Evolutionary conservation across 2,329 filamentous ascomycete species (phyloP).

Genomic region (Coniochaeta sp.): DNA sequence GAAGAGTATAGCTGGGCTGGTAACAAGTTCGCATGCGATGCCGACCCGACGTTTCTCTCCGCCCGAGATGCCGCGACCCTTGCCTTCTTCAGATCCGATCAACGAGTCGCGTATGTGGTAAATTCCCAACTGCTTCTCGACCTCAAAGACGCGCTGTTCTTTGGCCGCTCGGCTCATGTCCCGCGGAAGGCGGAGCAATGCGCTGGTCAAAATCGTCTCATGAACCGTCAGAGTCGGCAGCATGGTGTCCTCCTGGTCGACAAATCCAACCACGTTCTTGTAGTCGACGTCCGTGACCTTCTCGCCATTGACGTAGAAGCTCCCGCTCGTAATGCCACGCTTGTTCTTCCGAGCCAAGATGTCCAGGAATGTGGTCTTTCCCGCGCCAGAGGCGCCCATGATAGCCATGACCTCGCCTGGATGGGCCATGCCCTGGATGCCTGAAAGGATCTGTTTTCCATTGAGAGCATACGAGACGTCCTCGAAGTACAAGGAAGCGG

Average conservation of each 20-base stretch:
- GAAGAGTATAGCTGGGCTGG: conserved; percentile 94
- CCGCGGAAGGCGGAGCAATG: conserved; percentile 80
- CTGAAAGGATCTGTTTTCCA: conserved; percentile 75
- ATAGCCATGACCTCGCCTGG: conserved; percentile 95
- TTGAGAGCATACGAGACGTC: conserved; percentile 83
- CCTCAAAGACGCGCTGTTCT: conserved; percentile 83
- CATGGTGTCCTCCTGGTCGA: conserved; percentile 98
- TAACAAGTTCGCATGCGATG: conserved; percentile 96
- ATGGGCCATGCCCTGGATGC: conserved; percentile 78
- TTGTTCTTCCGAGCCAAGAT: conserved; percentile 97
- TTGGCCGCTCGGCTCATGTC: conserved; percentile 87
- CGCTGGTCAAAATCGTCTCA: conserved; percentile 93
- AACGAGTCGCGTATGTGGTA: conserved; percentile 89
- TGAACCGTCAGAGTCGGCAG: conserved; percentile 93
- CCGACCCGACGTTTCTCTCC: conserved; percentile 94
- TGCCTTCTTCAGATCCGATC: conserved; percentile 93
- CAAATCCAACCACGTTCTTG: conserved; percentile 88
- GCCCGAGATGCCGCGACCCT: conserved; percentile 89
- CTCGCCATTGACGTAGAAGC: conserved; percentile 91
- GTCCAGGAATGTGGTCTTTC: conserved; percentile 95
- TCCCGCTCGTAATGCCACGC: conserved; percentile 67
- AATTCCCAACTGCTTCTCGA: conserved; percentile 93
- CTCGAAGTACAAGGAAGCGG: conserved; percentile 80
- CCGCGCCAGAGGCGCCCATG: conserved; percentile 96
- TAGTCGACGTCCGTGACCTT: conserved; percentile 80